Evolutionary conservation across 306 rosid genomes (phyloP).

Genomic region (Prosopis cineraria): DNA sequence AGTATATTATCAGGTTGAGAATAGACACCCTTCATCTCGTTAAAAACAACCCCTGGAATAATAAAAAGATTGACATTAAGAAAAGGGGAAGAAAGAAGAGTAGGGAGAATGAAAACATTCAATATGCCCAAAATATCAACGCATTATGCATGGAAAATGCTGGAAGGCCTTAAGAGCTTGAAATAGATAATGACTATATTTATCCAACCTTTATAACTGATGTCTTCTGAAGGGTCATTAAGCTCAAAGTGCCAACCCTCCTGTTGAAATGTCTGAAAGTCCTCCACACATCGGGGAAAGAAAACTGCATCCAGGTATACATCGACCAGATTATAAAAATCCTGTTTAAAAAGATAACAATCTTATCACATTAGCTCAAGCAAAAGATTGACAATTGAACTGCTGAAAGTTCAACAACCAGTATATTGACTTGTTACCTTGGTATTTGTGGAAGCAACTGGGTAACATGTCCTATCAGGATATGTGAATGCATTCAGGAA

Average conservation of each 20-base stretch:
- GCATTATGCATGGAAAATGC: background rate
- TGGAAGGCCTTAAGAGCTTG: background rate
- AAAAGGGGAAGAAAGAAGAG: conserved; percentile 1
- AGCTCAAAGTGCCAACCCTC: conserved; percentile 99
- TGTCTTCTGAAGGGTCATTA: conserved; percentile 87
- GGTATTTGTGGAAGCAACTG: conserved; percentile 91
- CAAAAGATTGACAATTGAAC: conserved; percentile 1
- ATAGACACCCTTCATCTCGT: conserved; percentile 99
- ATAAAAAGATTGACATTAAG: conserved; percentile 24
- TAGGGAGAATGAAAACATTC: background rate
- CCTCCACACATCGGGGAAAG: conserved; percentile 92
- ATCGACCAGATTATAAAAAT: conserved; percentile 92
- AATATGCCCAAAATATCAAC: background rate
- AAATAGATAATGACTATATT: background rate
- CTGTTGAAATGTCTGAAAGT: conserved; percentile 86
- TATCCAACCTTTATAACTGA: conserved; percentile 75
- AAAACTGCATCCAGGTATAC: conserved; percentile 98
- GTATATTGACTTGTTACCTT: conserved; percentile 49
- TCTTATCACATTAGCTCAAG: background rate
- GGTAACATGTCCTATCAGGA: conserved; percentile 98
- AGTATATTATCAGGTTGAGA: conserved; percentile 95
- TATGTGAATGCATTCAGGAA: conserved; percentile 96
- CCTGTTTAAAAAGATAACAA: conserved; percentile 51
- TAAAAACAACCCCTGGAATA: conserved; percentile 90
- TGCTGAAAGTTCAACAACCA: conserved; percentile 12